These are phyloP conservation scores for Orobanche coerulescens DNA, from an alignment of 257 asterid species.

Conservation along the genomic window DNA sequence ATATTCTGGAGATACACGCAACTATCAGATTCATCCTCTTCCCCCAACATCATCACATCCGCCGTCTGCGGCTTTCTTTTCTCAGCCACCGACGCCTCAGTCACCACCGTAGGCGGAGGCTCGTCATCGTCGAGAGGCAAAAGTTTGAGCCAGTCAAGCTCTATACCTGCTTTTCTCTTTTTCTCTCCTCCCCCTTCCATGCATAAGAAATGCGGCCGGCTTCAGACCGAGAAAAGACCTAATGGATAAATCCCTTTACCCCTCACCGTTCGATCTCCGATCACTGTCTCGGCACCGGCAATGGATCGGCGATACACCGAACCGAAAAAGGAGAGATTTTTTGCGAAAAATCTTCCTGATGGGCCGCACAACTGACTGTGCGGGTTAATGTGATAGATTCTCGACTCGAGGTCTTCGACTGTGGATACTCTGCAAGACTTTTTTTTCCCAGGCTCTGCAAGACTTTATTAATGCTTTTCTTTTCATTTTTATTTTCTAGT, in stretches of 20 bases:
- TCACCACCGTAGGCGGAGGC: constrained; percentile 21
- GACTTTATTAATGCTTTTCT: too few species aligned
- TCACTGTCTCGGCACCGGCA: neutral
- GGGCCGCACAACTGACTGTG: neutral
- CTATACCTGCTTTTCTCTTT: constrained; percentile 21
- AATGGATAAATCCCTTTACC: neutral
- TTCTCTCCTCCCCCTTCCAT: constrained; percentile 38
- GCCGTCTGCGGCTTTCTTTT: neutral
- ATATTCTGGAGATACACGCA: neutral
- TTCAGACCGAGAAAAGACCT: neutral
- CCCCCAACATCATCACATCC: constrained; percentile 9
- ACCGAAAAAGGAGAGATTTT: neutral
- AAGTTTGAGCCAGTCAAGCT: constrained; percentile 15
- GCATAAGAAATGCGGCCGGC: constrained; percentile 12
- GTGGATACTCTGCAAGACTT: neutral
- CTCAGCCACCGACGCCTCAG: constrained; percentile 10
- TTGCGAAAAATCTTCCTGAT: neutral
- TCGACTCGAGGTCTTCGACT: neutral
- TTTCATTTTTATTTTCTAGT: neutral
- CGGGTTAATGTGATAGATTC: neutral
- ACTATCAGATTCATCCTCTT: constrained; percentile 3
- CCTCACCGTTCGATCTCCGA: neutral
- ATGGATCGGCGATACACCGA: neutral
- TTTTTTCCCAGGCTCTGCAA: too few species aligned
- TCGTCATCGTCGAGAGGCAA: constrained; percentile 5